Conservation (phyloP, 768 basidiomycete species). For the Pleurotus tuber-regium region DNA sequence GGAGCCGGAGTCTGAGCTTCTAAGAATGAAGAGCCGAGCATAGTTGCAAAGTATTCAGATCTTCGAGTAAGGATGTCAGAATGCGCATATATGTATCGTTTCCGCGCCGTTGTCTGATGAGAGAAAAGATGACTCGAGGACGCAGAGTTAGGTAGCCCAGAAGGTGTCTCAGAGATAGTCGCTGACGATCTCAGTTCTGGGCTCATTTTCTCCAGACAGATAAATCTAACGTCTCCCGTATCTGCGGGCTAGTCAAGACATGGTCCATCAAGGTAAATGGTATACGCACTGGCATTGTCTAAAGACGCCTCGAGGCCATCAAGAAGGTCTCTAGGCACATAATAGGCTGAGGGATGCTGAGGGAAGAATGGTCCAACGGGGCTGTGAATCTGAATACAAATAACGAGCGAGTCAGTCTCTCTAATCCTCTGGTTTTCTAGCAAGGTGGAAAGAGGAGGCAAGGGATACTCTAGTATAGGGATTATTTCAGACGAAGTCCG, state of each 20-base stretch:
- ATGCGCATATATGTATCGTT: slow-evolving; percentile 75
- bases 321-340: slow-evolving; percentile 64
- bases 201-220: slow-evolving; percentile 59
- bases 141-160: slow-evolving; percentile 36
- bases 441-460: slow-evolving; percentile 61
- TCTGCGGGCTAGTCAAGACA: slow-evolving; percentile 30
- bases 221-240: slow-evolving; percentile 75
- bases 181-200: slow-evolving; percentile 24
- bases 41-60: slow-evolving; percentile 79
- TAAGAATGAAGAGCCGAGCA: slow-evolving; percentile 70
- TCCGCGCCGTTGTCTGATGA: slow-evolving; percentile 54
- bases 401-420: slow-evolving; percentile 65
- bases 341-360: slow-evolving; percentile 61
- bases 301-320: slow-evolving; percentile 69
- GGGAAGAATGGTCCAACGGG: slow-evolving; percentile 58
- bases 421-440: slow-evolving; percentile 56
- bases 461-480: slow-evolving; percentile 46
- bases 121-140: slow-evolving; percentile 41
- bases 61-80: slow-evolving; percentile 70
- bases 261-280: neutral
- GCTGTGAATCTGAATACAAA: slow-evolving; percentile 74
- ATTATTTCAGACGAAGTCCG: neutral
- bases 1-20: slow-evolving; percentile 42
- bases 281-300: slow-evolving; percentile 62
- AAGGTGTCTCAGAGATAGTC: slow-evolving; percentile 25